These are phyloP conservation scores for Apiospora malaysiana DNA, from an alignment of 2,329 filamentous ascomycete genomes.

Conservation along the genomic window DNA sequence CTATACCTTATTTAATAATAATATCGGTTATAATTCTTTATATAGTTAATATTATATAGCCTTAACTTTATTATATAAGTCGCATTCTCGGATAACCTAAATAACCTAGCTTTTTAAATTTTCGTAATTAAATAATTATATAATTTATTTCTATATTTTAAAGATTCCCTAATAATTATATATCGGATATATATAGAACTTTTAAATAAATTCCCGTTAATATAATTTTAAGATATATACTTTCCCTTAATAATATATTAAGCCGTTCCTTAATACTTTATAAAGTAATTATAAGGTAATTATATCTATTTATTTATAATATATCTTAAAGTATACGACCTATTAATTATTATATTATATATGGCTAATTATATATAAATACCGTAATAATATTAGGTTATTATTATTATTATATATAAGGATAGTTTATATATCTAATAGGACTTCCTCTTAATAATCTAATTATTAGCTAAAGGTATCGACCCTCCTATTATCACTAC, in stretches of 20 bases:
- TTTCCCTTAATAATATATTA: not conserved
- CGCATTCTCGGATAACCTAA: not conserved
- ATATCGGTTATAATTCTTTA: not conserved
- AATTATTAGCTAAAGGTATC: not conserved
- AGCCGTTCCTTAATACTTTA: not conserved
- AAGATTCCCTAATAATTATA: slow-evolving; percentile 13
- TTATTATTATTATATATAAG: not conserved
- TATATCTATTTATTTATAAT: not conserved
- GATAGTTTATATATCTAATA: slow-evolving; percentile 4
- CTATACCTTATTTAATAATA: slow-evolving; percentile 4
- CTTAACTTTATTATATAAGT: slow-evolving; percentile 19
- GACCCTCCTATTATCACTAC: not conserved
- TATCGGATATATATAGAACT: not conserved
- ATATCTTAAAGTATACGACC: not conserved
- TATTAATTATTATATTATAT: not conserved
- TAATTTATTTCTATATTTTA: slow-evolving; percentile 9
- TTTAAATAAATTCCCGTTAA: not conserved
- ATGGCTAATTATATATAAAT: not conserved
- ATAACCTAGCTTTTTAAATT: not conserved
- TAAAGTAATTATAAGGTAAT: not conserved
- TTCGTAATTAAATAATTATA: slow-evolving; percentile 2
- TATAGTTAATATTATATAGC: slow-evolving; percentile 11
- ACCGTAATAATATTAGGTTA: not conserved
- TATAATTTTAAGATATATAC: not conserved
- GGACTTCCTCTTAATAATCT: not conserved